Conservation (phyloP, 1,284 basidiomycete species). For the Phenoliferia sp. region DNA sequence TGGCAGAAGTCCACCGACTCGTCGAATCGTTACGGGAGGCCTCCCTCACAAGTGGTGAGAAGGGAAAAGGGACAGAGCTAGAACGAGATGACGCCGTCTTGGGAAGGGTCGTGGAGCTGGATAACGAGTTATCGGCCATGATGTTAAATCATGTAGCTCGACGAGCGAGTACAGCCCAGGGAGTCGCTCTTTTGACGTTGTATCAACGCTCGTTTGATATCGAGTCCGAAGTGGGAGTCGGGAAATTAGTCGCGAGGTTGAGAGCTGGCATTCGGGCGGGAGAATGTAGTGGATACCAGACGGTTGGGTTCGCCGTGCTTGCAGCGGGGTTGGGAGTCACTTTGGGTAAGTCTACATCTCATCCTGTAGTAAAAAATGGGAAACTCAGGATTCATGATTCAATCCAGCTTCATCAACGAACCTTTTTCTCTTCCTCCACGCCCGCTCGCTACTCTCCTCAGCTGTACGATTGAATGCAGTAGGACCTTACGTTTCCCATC, state of each 20-base stretch:
- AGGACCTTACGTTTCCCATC: slow-evolving; percentile 89
- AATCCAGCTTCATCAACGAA: slow-evolving; percentile 69
- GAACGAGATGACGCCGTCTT: too few species aligned
- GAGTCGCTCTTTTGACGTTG: slow-evolving; percentile 84
- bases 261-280: slow-evolving; percentile 60
- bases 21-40: not conserved
- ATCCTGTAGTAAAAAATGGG: not conserved
- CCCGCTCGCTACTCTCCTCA: slow-evolving; percentile 80
- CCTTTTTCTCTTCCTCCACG: slow-evolving; percentile 88
- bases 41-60: not conserved
- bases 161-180: slow-evolving; percentile 84
- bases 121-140: slow-evolving; percentile 75
- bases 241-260: slow-evolving; percentile 56
- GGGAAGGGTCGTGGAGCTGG: slow-evolving; percentile 54
- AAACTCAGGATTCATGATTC: not conserved
- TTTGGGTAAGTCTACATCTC: slow-evolving; percentile 52
- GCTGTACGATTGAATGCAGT: slow-evolving; percentile 85
- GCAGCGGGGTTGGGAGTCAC: slow-evolving; percentile 69
- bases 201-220: slow-evolving; percentile 72
- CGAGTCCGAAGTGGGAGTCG: slow-evolving; percentile 1
- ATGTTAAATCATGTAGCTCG: slow-evolving; percentile 83
- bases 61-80: slow-evolving; percentile 5
- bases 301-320: slow-evolving; percentile 83
- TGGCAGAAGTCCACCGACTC: slow-evolving; percentile 58
- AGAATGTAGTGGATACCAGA: slow-evolving; percentile 71